phyloP scores from a whole-genome alignment of 2,329 filamentous ascomycete genomes.

The Stagonosporopsis chrysanthemi region DNA sequence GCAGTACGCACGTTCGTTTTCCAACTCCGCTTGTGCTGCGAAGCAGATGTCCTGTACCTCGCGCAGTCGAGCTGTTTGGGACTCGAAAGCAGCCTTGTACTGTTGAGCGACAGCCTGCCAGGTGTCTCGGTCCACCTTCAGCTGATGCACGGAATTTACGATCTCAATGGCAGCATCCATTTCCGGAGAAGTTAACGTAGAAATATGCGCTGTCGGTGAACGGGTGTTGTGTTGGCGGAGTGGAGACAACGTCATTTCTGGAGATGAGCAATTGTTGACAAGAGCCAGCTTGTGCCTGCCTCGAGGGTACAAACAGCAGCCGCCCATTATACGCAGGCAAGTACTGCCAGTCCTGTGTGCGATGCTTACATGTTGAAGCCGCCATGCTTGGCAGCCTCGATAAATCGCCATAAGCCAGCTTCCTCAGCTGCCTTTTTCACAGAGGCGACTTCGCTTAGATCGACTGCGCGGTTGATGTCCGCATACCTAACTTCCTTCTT shows the following conservation, averaged over 20 bases:
- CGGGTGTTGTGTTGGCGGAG: slow-evolving; percentile 3
- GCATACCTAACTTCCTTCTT: slow-evolving; percentile 67
- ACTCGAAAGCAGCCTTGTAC: slow-evolving; percentile 41
- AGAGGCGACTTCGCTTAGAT: slow-evolving; percentile 67
- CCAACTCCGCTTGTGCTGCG: slow-evolving; percentile 43
- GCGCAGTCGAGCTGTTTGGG: slow-evolving; percentile 30
- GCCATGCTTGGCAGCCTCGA: slow-evolving; percentile 67
- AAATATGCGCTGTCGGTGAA: slow-evolving; percentile 25
- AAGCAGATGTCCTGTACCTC: slow-evolving; percentile 40
- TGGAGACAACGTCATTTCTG: background rate
- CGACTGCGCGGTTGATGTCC: slow-evolving; percentile 79
- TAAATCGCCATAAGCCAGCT: slow-evolving; percentile 80
- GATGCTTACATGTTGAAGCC: slow-evolving; percentile 58
- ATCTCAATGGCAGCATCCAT: slow-evolving; percentile 25
- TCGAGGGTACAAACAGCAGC: background rate
- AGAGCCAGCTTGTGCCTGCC: slow-evolving; percentile 3
- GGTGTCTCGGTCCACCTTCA: slow-evolving; percentile 42
- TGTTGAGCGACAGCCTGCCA: slow-evolving; percentile 38
- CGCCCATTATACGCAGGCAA: background rate
- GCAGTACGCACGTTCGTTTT: slow-evolving; percentile 37
- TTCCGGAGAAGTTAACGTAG: slow-evolving; percentile 20
- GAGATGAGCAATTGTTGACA: background rate
- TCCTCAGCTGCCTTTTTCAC: slow-evolving; percentile 73
- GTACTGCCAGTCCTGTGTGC: background rate
- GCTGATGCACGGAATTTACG: slow-evolving; percentile 23